phyloP scores from a whole-genome alignment of 2,329 filamentous ascomycete genomes.

The Ascochyta koolunga region DNA sequence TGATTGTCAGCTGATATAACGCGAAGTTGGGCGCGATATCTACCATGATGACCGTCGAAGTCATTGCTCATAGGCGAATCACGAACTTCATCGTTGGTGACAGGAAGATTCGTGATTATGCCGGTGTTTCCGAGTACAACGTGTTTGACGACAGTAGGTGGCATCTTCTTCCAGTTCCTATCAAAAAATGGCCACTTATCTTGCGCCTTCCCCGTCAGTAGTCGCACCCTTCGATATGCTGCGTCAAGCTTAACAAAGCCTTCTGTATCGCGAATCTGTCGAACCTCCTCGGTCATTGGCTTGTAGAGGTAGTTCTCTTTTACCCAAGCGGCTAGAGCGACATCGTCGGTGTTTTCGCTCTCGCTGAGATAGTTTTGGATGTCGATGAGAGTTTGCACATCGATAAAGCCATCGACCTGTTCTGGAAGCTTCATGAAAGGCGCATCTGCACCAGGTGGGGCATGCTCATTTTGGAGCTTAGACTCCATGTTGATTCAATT shows the following conservation, averaged over 20 bases:
- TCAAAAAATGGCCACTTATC: slow-evolving; percentile 44
- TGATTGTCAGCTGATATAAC: not conserved
- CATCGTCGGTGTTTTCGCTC: slow-evolving; percentile 29
- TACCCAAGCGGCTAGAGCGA: slow-evolving; percentile 30
- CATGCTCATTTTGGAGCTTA: not conserved
- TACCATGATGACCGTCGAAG: slow-evolving; percentile 6
- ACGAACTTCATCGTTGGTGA: not conserved
- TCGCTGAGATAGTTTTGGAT: slow-evolving; percentile 30
- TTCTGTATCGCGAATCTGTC: slow-evolving; percentile 26
- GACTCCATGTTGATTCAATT: slow-evolving; percentile 15
- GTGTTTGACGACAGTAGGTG: slow-evolving; percentile 25
- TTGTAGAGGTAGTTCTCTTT: slow-evolving; percentile 29
- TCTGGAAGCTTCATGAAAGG: slow-evolving; percentile 20
- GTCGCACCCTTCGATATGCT: slow-evolving; percentile 38
- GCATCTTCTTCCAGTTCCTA: slow-evolving; percentile 30
- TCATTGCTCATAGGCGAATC: slow-evolving; percentile 7
- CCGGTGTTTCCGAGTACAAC: slow-evolving; percentile 24
- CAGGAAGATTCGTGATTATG: slow-evolving; percentile 6
- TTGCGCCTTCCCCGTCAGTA: slow-evolving; percentile 36
- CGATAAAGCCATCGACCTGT: slow-evolving; percentile 28
- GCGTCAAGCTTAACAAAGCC: slow-evolving; percentile 32
- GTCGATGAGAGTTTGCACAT: slow-evolving; percentile 28
- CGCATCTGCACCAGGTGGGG: slow-evolving; percentile 5
- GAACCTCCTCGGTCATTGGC: slow-evolving; percentile 12
- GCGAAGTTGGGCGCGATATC: not conserved